These are phyloP conservation scores for Scheffersomyces lignicola DNA, from an alignment of 1,139 yeast genomes.

Conservation along the genomic window DNA sequence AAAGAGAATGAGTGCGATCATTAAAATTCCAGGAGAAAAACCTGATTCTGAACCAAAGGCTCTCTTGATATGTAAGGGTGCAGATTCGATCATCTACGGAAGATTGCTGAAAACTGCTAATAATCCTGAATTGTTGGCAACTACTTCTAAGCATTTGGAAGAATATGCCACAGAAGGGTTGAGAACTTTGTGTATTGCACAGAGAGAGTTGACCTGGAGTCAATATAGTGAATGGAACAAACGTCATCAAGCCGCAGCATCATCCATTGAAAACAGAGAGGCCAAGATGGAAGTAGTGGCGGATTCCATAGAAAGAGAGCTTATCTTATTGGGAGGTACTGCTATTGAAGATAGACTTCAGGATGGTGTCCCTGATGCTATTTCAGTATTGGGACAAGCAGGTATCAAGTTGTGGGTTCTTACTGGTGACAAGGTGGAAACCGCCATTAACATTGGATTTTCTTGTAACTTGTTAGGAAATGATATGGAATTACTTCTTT, in stretches of 20 bases:
- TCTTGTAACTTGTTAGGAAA: slow-evolving; percentile 51
- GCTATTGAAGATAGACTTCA: slow-evolving; percentile 53
- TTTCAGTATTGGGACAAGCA: slow-evolving; percentile 43
- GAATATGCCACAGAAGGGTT: slow-evolving; percentile 50
- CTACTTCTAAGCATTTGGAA: slow-evolving; percentile 43
- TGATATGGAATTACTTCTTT: slow-evolving; percentile 46
- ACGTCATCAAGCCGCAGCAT: slow-evolving; percentile 42
- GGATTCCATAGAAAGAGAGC: slow-evolving; percentile 47
- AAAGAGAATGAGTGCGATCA: slow-evolving; percentile 87
- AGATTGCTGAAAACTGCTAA: slow-evolving; percentile 37
- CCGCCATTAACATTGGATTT: slow-evolving; percentile 53
- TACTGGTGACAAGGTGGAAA: slow-evolving; percentile 53
- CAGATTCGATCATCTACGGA: slow-evolving; percentile 47
- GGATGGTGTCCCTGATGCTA: slow-evolving; percentile 53
- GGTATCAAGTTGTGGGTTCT: slow-evolving; percentile 54
- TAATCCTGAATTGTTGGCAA: slow-evolving; percentile 27
- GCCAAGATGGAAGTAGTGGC: slow-evolving; percentile 48
- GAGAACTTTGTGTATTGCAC: slow-evolving; percentile 49
- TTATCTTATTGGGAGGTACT: slow-evolving; percentile 49
- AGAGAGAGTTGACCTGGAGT: slow-evolving; percentile 42
- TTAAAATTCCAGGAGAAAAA: slow-evolving; percentile 51
- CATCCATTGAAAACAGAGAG: slow-evolving; percentile 45
- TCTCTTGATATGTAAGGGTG: slow-evolving; percentile 49
- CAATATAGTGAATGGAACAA: slow-evolving; percentile 46
- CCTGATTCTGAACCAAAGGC: slow-evolving; percentile 38